A percentile compares a stretch with the other conserved stretches of the same genome.
Evolutionary conservation across 1,284 basidiomycete genomes (phyloP).

Genomic region (Meripilus lineatus): DNA sequence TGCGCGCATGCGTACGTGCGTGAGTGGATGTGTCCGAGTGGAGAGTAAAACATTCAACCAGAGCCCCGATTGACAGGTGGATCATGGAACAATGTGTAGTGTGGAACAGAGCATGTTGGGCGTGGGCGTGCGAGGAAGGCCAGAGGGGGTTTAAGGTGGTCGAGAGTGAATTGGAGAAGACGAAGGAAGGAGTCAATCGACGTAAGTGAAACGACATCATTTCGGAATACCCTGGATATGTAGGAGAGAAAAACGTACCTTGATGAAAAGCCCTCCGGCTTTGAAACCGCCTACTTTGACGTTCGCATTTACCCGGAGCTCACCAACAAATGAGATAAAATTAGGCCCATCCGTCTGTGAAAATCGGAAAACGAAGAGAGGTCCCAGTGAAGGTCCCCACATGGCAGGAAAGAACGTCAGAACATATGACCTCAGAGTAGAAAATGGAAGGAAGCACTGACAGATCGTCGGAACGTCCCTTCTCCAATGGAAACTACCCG

Average conservation of each 20-base stretch:
- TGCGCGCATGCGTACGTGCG: no score
- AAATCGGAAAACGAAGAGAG: no score
- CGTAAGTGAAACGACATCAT: no score
- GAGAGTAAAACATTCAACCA: not conserved
- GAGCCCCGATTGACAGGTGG: not conserved
- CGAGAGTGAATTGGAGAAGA: constrained; percentile 1
- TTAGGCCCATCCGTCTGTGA: constrained; percentile 52
- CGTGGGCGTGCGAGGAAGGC: not conserved
- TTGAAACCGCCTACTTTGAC: constrained; percentile 56
- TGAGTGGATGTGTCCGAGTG: not conserved
- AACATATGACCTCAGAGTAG: not conserved
- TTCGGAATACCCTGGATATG: no score
- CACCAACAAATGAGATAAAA: constrained; percentile 58
- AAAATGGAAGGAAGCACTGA: constrained; percentile 25
- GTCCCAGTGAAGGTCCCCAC: no score
- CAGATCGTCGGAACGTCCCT: constrained; percentile 51
- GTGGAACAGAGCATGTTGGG: not conserved
- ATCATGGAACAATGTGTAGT: not conserved
- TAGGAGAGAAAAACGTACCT: constrained; percentile 38
- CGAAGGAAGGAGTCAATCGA: not conserved
- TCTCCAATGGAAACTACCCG: constrained; percentile 58
- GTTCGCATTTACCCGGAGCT: constrained; percentile 44
- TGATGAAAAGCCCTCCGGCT: constrained; percentile 59
- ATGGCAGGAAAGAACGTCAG: no score
- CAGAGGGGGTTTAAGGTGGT: constrained; percentile 3